Base-by-base conservation (phyloP, 176 grass and related monocot genomes). In the Triticum dicoccoides region DNA sequence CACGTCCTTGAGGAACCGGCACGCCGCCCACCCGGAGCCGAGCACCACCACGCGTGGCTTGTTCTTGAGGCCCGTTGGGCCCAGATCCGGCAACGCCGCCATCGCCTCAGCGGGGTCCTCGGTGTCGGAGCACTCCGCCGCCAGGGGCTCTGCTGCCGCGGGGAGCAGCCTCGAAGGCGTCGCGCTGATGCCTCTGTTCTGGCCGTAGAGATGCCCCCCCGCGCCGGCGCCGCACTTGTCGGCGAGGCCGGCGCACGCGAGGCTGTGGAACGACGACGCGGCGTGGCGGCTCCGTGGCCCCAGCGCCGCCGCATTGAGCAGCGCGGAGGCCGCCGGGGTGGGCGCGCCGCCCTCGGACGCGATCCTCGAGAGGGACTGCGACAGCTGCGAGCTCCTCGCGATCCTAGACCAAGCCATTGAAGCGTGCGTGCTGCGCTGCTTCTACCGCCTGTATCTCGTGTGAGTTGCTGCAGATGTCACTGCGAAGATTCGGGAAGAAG, bases 41-140 rank as follows among this genome's bases (percentile, higher is more conserved):
- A 98, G 90, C 38, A 98, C 93, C 54, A 96, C 96, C 17, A 96
- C 76, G 13, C 96, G 86, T 5, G 93, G 93, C 86, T 98, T 98
- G 79, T 98, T 88, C 6, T 49, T 70, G 7, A 76, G 59, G 66
- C 68, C 51, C n/a, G 93, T 98, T 23, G 93, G 84, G 10, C 84
- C 88, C 17, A 96, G 86, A 61, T 84, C 59, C 7, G 93, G 93
- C n/a, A 90, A 7, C 18, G 32, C 82, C 61, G 35, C 65, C 15
- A 25, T 11, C 65, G 9, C 68, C 25, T 71, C 23, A 4, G 30
- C 18, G 18, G 11, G 8, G 0, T 85, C 73, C 27, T 89, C 86
- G 11, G 29, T 82, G 83, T 92, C 51, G 5, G 85, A 83, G 56
- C 69, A 69, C 25, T 98, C 82, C 17, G 52, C 42, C 42, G 33